These are phyloP conservation scores for Colletotrichum destructivum DNA, from an alignment of 2,329 filamentous ascomycete genomes.

Conservation along the genomic window DNA sequence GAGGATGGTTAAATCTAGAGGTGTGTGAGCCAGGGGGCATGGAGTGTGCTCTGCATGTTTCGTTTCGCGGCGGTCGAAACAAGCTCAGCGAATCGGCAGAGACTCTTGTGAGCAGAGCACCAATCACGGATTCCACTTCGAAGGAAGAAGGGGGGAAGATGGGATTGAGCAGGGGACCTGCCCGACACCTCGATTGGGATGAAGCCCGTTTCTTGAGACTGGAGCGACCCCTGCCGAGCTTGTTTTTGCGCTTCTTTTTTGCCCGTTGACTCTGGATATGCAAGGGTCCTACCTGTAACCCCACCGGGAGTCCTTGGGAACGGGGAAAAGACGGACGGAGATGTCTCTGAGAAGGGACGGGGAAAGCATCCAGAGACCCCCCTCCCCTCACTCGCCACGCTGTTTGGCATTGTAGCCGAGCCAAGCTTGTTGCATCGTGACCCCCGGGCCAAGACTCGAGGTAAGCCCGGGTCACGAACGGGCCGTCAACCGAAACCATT, in stretches of 20 bases:
- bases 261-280: conserved; percentile 27
- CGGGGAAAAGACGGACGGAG: background rate
- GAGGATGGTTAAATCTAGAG: background rate
- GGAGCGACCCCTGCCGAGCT: conserved; percentile 39
- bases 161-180: conserved; percentile 34
- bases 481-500: conserved; percentile 43
- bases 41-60: conserved; percentile 36
- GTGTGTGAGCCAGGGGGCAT: background rate
- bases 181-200: conserved; percentile 34
- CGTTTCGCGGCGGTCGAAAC: conserved; percentile 42
- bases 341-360: background rate
- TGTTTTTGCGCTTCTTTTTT: conserved; percentile 43
- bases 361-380: background rate
- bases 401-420: conserved; percentile 40
- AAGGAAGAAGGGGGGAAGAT: conserved; percentile 38
- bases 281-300: conserved; percentile 24
- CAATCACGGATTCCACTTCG: conserved; percentile 16
- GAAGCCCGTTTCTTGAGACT: conserved; percentile 39
- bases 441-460: conserved; percentile 25
- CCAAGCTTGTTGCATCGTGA: conserved; percentile 36
- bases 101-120: conserved; percentile 1
- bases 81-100: conserved; percentile 42
- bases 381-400: conserved; percentile 19
- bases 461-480: conserved; percentile 40
- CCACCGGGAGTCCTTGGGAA: background rate